These are phyloP conservation scores for Amphichorda felina DNA, from an alignment of 2,329 filamentous ascomycete species.

Conservation along the genomic window DNA sequence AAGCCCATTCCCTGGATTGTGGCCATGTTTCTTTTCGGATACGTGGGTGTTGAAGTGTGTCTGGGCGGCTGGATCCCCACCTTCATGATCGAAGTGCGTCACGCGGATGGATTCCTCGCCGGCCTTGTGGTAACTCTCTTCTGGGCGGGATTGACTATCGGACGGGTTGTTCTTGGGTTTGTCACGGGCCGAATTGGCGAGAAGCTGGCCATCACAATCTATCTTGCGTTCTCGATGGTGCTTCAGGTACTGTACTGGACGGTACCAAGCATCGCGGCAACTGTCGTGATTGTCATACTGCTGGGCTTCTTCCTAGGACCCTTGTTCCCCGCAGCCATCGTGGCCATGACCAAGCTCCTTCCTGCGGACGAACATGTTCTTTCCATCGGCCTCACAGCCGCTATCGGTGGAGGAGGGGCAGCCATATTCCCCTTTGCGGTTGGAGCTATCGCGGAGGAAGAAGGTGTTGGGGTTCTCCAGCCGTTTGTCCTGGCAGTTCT, in stretches of 20 bases:
- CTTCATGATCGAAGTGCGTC: slow-evolving; percentile 33
- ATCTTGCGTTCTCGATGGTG: slow-evolving; percentile 51
- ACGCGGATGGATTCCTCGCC: slow-evolving; percentile 56
- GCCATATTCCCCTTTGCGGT: slow-evolving; percentile 56
- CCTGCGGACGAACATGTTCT: slow-evolving; percentile 65
- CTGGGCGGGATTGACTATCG: slow-evolving; percentile 72
- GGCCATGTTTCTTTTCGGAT: slow-evolving; percentile 63
- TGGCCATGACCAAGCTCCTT: slow-evolving; percentile 56
- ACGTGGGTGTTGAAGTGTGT: slow-evolving; percentile 68
- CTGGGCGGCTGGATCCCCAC: slow-evolving; percentile 58
- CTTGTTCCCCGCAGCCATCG: slow-evolving; percentile 61
- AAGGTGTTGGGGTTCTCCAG: slow-evolving; percentile 43
- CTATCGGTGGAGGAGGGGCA: slow-evolving; percentile 63
- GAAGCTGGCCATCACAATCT: slow-evolving; percentile 48
- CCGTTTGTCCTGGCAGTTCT: slow-evolving; percentile 42
- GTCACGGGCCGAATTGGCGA: slow-evolving; percentile 63
- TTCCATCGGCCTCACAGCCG: slow-evolving; percentile 66
- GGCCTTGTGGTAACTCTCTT: slow-evolving; percentile 71
- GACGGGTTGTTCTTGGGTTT: slow-evolving; percentile 62
- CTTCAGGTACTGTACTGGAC: slow-evolving; percentile 72
- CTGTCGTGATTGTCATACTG: slow-evolving; percentile 57
- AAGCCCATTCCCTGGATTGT: slow-evolving; percentile 53
- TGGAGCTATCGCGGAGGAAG: slow-evolving; percentile 49
- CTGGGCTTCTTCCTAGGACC: slow-evolving; percentile 74
- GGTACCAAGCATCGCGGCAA: slow-evolving; percentile 65